Conservation (phyloP, 2,329 filamentous ascomycete species). For the Xylaria sp. region DNA sequence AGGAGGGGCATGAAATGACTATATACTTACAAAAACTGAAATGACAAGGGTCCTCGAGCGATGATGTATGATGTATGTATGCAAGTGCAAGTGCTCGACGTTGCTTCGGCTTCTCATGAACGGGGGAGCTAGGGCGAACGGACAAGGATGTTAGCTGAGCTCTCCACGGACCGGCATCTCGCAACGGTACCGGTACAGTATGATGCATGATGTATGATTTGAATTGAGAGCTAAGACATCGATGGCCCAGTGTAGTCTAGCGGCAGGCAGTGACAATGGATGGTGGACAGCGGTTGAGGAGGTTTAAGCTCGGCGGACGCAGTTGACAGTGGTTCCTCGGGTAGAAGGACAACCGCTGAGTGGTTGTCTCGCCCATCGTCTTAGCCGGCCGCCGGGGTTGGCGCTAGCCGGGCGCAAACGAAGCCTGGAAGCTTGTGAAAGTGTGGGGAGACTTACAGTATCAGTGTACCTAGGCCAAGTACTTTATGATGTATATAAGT, state of each 20-base stretch:
- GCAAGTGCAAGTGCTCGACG: not conserved
- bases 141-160: conserved; percentile 29
- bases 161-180: not conserved
- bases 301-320: conserved; percentile 33
- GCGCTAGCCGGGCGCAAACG: conserved; percentile 23
- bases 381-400: conserved; percentile 41
- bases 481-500: not conserved
- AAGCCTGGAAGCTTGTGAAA: conserved; percentile 48
- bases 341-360: conserved; percentile 47
- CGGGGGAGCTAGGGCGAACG: conserved; percentile 32
- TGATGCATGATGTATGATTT: conserved; percentile 29
- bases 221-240: not conserved
- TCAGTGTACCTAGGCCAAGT: not conserved
- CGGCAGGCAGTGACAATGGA: conserved; percentile 6
- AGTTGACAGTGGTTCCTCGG: conserved; percentile 39
- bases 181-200: conserved; percentile 9
- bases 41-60: conserved; percentile 29
- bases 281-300: conserved; percentile 3
- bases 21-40: conserved; percentile 35
- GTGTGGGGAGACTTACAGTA: conserved; percentile 46
- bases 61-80: conserved; percentile 34
- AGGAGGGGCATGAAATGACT: conserved; percentile 32
- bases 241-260: conserved; percentile 19
- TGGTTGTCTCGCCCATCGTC: conserved; percentile 41
- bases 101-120: conserved; percentile 30